Percentiles rank a stretch among this genome's conserved stretches.
Evolutionary conservation across 75 land plant species (phyloP).

Genomic region (Sequoia sempervirens): DNA sequence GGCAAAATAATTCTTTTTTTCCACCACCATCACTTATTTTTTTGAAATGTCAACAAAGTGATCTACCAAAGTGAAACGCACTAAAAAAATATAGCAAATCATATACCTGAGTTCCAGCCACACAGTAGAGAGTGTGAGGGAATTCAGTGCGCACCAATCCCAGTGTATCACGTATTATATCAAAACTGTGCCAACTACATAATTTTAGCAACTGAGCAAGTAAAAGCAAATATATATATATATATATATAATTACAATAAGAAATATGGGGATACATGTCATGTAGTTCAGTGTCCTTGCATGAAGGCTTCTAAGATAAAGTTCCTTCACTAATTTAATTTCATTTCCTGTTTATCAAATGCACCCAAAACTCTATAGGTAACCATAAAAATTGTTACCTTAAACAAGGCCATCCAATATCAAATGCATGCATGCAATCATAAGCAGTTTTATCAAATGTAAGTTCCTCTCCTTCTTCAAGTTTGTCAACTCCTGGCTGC

Average conservation of each 20-base stretch:
- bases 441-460: constrained; percentile 90
- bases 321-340: not conserved
- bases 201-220: constrained; percentile 1
- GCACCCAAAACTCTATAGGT: not conserved
- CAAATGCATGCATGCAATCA: constrained; percentile 80
- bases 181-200: constrained; percentile 54
- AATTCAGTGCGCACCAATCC: constrained; percentile 80
- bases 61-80: too few relatives aligned
- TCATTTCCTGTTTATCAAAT: not conserved
- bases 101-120: constrained; percentile 88
- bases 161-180: constrained; percentile 69
- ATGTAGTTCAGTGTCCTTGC: too few relatives aligned
- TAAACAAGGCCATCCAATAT: constrained; percentile 93
- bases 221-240: not conserved
- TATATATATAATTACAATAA: too few relatives aligned
- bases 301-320: not conserved
- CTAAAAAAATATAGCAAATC: not conserved
- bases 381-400: constrained; percentile 33
- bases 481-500: constrained; percentile 87
- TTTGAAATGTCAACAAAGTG: not conserved
- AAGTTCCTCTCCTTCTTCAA: constrained; percentile 87
- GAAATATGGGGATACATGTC: too few relatives aligned
- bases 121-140: constrained; percentile 77
- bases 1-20: not conserved
- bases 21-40: not conserved